phyloP scores from a whole-genome alignment of 371 early-diverging fungal genomes.

The Actinomortierella ambigua region DNA sequence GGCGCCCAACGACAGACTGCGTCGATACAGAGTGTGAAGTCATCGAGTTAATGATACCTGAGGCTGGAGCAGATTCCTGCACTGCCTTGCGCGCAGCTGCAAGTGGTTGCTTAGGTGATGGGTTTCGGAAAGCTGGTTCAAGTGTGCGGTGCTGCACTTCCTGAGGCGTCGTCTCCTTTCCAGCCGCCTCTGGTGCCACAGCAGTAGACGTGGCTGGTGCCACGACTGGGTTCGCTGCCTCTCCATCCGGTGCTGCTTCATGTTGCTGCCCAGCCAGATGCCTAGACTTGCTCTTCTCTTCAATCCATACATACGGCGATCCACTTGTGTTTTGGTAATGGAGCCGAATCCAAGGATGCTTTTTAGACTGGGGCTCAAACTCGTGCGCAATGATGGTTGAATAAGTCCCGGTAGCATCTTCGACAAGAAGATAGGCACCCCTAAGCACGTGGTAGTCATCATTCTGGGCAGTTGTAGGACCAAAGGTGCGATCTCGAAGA shows the following conservation, averaged over 20 bases:
- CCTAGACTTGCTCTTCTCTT: background rate
- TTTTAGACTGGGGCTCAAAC: conserved; percentile 4
- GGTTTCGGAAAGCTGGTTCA: background rate
- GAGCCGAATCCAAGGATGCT: background rate
- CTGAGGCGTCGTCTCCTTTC: too few relatives aligned
- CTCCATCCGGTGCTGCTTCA: background rate
- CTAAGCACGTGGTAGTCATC: conserved; percentile 26
- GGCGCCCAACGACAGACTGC: conserved; percentile 11
- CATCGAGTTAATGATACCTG: conserved; percentile 29
- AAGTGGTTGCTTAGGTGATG: background rate
- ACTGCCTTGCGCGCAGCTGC: background rate
- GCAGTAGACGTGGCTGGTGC: too few relatives aligned
- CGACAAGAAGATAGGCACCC: conserved; percentile 21
- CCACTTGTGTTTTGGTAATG: background rate
- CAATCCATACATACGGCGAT: conserved; percentile 3
- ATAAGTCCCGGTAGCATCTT: conserved; percentile 23
- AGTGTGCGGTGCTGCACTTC: too few relatives aligned
- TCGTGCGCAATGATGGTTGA: conserved; percentile 27
- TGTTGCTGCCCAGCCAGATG: too few relatives aligned
- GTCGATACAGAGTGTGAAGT: conserved; percentile 20
- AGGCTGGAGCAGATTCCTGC: conserved; percentile 6
- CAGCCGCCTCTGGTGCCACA: too few relatives aligned
- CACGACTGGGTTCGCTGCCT: background rate
- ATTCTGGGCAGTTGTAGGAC: conserved; percentile 22
- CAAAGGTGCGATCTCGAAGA: conserved; percentile 24